phyloP scores from a whole-genome alignment of 2,329 filamentous ascomycete species.

The Colletotrichum lini region DNA sequence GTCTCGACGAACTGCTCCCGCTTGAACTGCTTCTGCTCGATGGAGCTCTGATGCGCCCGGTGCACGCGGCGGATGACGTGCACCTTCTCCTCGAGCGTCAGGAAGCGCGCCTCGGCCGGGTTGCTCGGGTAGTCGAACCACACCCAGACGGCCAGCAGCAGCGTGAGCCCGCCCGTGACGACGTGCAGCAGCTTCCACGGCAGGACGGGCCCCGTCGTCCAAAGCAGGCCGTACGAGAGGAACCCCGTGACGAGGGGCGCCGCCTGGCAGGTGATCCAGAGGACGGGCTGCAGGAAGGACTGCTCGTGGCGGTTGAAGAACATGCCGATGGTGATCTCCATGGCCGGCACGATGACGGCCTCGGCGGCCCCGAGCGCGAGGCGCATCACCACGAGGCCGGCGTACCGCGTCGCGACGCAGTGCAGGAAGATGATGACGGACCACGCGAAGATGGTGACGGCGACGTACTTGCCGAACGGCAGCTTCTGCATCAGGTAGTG shows the following conservation, averaged over 20 bases:
- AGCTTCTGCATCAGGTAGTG: slow-evolving; percentile 58
- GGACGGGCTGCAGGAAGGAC: slow-evolving; percentile 51
- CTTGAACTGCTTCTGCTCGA: slow-evolving; percentile 56
- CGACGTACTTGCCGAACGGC: slow-evolving; percentile 55
- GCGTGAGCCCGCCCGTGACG: slow-evolving; percentile 53
- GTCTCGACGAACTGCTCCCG: slow-evolving; percentile 49
- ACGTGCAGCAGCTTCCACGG: slow-evolving; percentile 59
- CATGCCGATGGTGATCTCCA: slow-evolving; percentile 59
- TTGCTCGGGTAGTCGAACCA: slow-evolving; percentile 51
- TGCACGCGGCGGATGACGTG: slow-evolving; percentile 50
- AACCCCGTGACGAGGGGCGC: slow-evolving; percentile 57
- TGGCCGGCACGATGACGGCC: slow-evolving; percentile 55
- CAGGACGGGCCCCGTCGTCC: slow-evolving; percentile 49
- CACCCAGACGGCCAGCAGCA: slow-evolving; percentile 52
- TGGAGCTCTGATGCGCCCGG: slow-evolving; percentile 52
- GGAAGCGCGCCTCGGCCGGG: slow-evolving; percentile 44
- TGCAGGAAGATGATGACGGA: slow-evolving; percentile 55
- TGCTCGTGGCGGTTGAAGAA: slow-evolving; percentile 55
- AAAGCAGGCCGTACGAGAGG: slow-evolving; percentile 58
- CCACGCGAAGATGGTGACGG: slow-evolving; percentile 52
- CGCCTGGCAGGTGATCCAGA: slow-evolving; percentile 51
- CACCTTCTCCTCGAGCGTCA: slow-evolving; percentile 43
- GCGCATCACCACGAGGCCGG: slow-evolving; percentile 53
- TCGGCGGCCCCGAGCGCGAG: slow-evolving; percentile 54
- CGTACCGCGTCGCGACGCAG: slow-evolving; percentile 53